Evolutionary conservation across 805 yeast genomes (phyloP).

Genomic region (Millerago galiae): DNA sequence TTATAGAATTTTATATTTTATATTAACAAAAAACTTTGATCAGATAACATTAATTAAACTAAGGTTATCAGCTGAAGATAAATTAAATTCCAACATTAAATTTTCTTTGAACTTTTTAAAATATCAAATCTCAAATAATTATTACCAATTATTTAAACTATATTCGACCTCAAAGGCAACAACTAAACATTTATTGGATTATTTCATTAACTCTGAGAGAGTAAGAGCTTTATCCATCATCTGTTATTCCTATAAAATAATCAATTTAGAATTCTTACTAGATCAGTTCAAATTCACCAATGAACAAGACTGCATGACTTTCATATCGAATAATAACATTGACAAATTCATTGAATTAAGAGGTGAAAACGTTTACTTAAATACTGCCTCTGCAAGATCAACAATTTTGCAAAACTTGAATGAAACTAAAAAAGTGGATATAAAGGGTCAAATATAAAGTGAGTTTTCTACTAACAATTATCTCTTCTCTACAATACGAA

Average conservation of each 20-base stretch:
- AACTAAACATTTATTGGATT: conserved; percentile 41
- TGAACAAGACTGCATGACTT: conserved; percentile 33
- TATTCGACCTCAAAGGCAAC: conserved; percentile 34
- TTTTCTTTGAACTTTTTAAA: conserved; percentile 27
- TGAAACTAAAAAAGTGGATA: conserved; percentile 59
- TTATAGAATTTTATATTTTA: conserved; percentile 66
- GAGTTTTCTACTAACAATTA: neutral
- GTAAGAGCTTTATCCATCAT: conserved; percentile 49
- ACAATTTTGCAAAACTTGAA: conserved; percentile 32
- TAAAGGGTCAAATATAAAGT: conserved; percentile 72
- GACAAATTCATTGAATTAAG: conserved; percentile 26
- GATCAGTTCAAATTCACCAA: conserved; percentile 35
- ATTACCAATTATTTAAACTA: conserved; percentile 43
- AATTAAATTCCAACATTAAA: conserved; percentile 11
- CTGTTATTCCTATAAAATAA: conserved; percentile 47
- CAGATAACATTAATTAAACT: conserved; percentile 25
- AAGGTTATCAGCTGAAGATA: conserved; percentile 37
- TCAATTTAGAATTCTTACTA: conserved; percentile 33
- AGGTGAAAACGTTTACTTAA: conserved; percentile 28
- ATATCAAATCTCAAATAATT: conserved; percentile 37
- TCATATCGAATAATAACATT: conserved; percentile 37
- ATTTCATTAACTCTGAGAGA: conserved; percentile 53
- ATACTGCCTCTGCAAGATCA: conserved; percentile 29
- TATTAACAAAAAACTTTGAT: conserved; percentile 59
- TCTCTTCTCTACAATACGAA: too few species aligned